These are phyloP conservation scores for Tripterygium wilfordii DNA, from an alignment of 177 flowering plant species.

Conservation along the genomic window DNA sequence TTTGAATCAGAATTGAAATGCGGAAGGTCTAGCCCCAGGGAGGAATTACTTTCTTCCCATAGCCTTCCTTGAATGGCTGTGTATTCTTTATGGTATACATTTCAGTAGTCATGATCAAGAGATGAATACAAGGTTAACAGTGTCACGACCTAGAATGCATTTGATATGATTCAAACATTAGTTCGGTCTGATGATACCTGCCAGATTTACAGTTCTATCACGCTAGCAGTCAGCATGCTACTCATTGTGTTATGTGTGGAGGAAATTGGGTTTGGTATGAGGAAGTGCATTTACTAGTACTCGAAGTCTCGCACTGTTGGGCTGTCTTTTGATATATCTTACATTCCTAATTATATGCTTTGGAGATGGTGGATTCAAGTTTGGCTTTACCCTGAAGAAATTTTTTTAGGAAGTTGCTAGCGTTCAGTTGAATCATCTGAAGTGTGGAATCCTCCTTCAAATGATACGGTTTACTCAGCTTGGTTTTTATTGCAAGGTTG, in stretches of 20 bases:
- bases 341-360: neutral
- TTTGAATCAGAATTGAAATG: too few species aligned
- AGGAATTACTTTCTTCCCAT: too few species aligned
- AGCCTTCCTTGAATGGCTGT: too few species aligned
- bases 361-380: neutral
- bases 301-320: neutral
- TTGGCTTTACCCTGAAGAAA: neutral
- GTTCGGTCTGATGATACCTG: too few species aligned
- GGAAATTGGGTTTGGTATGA: constrained; percentile 7
- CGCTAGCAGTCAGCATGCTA: neutral
- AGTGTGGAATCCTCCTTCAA: neutral
- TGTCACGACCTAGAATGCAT: too few species aligned
- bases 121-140: too few species aligned
- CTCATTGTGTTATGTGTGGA: constrained; percentile 6
- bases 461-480: neutral
- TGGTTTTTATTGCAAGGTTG: neutral
- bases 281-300: constrained; percentile 2
- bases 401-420: constrained; percentile 2
- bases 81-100: too few species aligned
- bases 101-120: too few species aligned
- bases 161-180: too few species aligned
- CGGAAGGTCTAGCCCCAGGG: too few species aligned
- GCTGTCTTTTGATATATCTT: neutral
- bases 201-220: too few species aligned
- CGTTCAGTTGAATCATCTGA: constrained; percentile 8